Base-by-base conservation (phyloP, 306 rosid species). In the Cercis canadensis region DNA sequence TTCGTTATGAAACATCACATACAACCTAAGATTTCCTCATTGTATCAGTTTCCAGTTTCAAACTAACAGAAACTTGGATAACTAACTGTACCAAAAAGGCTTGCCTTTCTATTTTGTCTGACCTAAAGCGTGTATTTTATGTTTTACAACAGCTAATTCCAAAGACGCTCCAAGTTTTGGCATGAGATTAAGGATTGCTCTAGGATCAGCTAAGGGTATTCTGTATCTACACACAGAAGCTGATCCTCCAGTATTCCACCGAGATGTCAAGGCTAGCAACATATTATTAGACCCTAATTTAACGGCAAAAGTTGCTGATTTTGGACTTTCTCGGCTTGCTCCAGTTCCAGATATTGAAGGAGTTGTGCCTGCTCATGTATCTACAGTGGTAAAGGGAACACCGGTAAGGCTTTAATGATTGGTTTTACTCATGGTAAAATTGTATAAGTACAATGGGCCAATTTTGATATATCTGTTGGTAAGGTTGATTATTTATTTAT, bases 291-390 rank as follows among this genome's bases (percentile, higher is more conserved):
- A 92, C 75, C 64, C 90, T 2, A 95, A 81, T 67, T 73, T 83
- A 7, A 49, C 55, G 0, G 93, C 96, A 10, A 95, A 95, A 80
- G 97, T 95, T 77, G 92, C 97, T 69, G 99, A 95, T 86, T 95
- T 95, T 65, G 99, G 99, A 82, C 97, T 95, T 67, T 95, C 99
- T 1, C 87, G 96, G 44, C 97, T 92, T 64, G 99, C 99, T 13
- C 99, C 97, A 4, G 86, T 87, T 77, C 91, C 97, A 24, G 87
- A 92, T 78, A 37, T 78, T 13, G 96, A 95, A 70, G 99, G 97
- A 49, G 43, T 59, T 49, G 72, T 77, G 65, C 97, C 97, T 70
- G 85, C 46, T 59, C 96, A 91, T 72, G 87, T 91, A 65, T 95
- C 97, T 16, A 95, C 99, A 0, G 92, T 89, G 17, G 99, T 95